Evolutionary conservation across 2,329 filamentous ascomycete species (phyloP).

Genomic region (Fusarium sp.): DNA sequence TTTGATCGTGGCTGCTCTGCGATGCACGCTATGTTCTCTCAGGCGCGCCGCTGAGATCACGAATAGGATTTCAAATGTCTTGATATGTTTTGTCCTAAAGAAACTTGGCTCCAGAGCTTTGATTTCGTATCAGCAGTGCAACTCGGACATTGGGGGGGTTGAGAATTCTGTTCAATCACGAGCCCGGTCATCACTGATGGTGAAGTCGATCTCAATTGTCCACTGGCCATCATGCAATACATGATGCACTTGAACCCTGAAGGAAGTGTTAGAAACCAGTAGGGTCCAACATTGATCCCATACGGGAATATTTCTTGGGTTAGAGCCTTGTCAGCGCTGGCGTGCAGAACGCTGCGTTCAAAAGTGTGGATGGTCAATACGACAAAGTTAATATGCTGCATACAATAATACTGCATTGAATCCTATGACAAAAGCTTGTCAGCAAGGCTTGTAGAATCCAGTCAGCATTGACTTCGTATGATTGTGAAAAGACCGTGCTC

Average conservation of each 20-base stretch:
- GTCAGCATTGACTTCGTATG: not conserved
- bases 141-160: not conserved
- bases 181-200: not conserved
- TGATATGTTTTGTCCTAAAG: not conserved
- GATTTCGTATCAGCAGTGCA: not conserved
- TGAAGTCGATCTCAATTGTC: not conserved
- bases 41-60: constrained; percentile 15
- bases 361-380: not conserved
- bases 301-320: not conserved
- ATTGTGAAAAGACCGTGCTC: not conserved
- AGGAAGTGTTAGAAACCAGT: not conserved
- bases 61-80: not conserved
- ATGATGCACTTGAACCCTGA: not conserved
- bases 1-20: not conserved
- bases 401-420: not conserved
- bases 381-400: not conserved
- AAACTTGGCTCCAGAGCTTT: not conserved
- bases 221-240: not conserved
- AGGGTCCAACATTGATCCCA: not conserved
- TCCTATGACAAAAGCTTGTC: not conserved
- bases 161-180: not conserved
- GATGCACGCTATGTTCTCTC: not conserved
- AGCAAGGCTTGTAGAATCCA: not conserved
- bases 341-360: not conserved
- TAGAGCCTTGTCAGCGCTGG: not conserved